Base-by-base conservation (phyloP, 805 yeast genomes). In the Barnettozyma vustinii region DNA sequence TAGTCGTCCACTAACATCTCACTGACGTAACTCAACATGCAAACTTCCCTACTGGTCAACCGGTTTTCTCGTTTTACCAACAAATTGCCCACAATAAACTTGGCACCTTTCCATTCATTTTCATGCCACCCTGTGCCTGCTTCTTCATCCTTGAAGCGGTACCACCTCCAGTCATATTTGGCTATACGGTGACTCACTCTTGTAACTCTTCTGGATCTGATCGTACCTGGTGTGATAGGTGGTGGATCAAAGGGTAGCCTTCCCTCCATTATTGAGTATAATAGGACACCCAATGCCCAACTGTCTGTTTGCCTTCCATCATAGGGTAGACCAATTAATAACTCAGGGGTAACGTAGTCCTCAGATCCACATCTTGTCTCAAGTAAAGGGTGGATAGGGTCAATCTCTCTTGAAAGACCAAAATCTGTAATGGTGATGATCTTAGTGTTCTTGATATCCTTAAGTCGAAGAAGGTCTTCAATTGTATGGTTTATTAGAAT, bases 301-400 rank as follows among this genome's bases (percentile, higher is more conserved):
- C 91, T 73, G 64, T 94, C 99, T 44, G 94, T 84, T 54, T 87
- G 81, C 46, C 86, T 77, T 12, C 99, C 99, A 59, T 92, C 92
- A 61, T 94, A 94, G 7, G 89, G 84, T 48, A 87, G 73, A 1
- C 98, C 98, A 80, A 94, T 79, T 36, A 94, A 70, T 21, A 94
- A 68, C 61, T 94, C 99, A 0, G 99, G 99, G 0, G 97, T 84
- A 7, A 94, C 96, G 59, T 94, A 94, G 63, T 94, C 99, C 54
- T 88, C 97, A 1, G 96, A 87, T 0, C 99, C 99, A 65, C 99
- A 94, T 52, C 98, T 69, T 1, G 98, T 92, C 2, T 87, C 76
- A 23, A 95, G 73, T 49, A 84, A 57, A 23, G 89, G 86, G 54
- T 78, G 71, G 1, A 70, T 74, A 1, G 80, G 76, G 44, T 76